These are phyloP conservation scores for Ulmus americana DNA, from an alignment of 331 rosid genomes.

Conservation along the genomic window DNA sequence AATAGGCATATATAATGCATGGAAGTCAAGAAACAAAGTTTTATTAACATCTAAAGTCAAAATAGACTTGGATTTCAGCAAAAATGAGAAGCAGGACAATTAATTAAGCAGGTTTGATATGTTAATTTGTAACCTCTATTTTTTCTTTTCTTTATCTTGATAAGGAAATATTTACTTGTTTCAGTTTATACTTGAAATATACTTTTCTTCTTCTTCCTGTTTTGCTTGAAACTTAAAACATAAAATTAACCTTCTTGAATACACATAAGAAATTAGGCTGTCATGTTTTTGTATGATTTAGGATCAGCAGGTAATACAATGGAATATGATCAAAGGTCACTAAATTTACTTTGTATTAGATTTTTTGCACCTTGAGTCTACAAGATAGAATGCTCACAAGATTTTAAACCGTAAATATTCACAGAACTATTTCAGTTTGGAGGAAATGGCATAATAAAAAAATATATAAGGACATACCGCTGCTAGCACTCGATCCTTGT, in stretches of 20 bases:
- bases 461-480: conserved; percentile 51
- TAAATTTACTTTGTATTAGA: background rate
- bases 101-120: too few relatives aligned
- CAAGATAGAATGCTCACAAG: background rate
- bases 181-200: too few relatives aligned
- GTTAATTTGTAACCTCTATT: too few relatives aligned
- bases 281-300: too few relatives aligned
- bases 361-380: conserved; percentile 6
- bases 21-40: background rate
- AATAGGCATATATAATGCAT: background rate
- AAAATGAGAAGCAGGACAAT: background rate
- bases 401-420: background rate
- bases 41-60: background rate
- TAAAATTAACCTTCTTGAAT: too few relatives aligned
- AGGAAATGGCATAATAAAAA: background rate
- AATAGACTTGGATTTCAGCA: background rate
- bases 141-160: too few relatives aligned
- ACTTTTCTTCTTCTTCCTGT: too few relatives aligned
- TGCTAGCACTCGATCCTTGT: conserved; percentile 80
- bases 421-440: background rate
- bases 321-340: background rate
- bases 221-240: too few relatives aligned
- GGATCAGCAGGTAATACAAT: background rate
- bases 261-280: too few relatives aligned
- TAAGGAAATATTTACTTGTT: too few relatives aligned